Evolutionary conservation across 2,329 filamentous ascomycete genomes (phyloP).

Genomic region (Aspergillus versicolor): DNA sequence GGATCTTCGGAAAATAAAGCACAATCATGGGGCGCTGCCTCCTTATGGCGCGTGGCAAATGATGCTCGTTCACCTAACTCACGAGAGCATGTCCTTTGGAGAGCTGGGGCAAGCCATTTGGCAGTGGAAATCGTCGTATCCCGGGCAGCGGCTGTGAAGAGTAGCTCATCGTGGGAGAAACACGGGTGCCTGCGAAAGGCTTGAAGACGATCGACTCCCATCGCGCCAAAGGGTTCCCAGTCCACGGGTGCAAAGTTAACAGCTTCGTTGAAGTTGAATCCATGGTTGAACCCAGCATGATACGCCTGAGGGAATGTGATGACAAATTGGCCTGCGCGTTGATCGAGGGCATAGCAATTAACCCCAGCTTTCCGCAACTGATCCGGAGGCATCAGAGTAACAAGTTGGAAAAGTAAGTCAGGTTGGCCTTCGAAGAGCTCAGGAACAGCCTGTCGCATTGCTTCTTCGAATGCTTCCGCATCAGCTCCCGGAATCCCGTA

Average conservation of each 20-base stretch:
- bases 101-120: conserved; percentile 88
- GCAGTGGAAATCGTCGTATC: conserved; percentile 83
- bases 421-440: conserved; percentile 97
- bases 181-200: conserved; percentile 88
- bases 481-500: conserved; percentile 95
- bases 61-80: conserved; percentile 68
- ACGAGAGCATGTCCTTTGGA: conserved; percentile 73
- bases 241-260: conserved; percentile 95
- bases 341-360: conserved; percentile 90
- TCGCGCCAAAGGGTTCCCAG: conserved; percentile 90
- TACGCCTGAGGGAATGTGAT: conserved; percentile 97
- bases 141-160: conserved; percentile 84
- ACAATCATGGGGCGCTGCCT: conserved; percentile 56
- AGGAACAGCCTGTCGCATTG: conserved; percentile 92
- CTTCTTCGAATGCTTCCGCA: conserved; percentile 89
- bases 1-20: conserved; percentile 49
- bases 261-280: conserved; percentile 98
- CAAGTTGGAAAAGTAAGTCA: conserved; percentile 91
- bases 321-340: conserved; percentile 92
- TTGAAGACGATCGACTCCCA: conserved; percentile 81
- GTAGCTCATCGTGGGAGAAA: conserved; percentile 93
- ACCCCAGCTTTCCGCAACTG: conserved; percentile 92
- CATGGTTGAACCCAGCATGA: conserved; percentile 97
- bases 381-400: conserved; percentile 92
- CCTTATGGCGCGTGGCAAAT: conserved; percentile 67